These are phyloP conservation scores for Coniella vitis DNA, from an alignment of 2,329 filamentous ascomycete genomes.

Conservation along the genomic window DNA sequence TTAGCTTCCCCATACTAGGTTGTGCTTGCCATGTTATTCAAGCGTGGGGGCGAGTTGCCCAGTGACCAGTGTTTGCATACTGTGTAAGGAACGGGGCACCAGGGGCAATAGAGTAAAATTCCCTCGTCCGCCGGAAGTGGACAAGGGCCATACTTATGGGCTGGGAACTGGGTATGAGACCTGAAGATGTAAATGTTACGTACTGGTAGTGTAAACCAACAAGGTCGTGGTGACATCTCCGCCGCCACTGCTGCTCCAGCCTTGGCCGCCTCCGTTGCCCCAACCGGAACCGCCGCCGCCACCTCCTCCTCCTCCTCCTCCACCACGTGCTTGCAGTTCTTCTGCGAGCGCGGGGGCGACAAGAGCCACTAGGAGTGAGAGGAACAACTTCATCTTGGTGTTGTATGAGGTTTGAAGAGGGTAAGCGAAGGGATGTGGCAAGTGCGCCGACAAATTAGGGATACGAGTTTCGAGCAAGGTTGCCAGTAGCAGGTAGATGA, in stretches of 20 bases:
- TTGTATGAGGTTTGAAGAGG: not conserved
- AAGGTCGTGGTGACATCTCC: constrained; percentile 18
- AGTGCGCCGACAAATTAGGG: no score
- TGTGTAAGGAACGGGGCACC: not conserved
- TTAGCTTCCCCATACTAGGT: not conserved
- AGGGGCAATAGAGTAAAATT: not conserved
- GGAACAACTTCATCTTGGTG: constrained; percentile 26
- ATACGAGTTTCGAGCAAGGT: not conserved
- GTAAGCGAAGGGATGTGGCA: not conserved
- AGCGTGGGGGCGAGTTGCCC: no score
- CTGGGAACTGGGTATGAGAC: not conserved
- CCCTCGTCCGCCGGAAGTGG: not conserved
- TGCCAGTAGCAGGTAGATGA: constrained; percentile 1
- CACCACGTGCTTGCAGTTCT: constrained; percentile 16
- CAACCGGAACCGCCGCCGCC: constrained; percentile 5
- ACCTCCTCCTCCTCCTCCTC: constrained; percentile 5
- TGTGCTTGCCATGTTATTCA: no score
- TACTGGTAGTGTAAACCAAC: constrained; percentile 14
- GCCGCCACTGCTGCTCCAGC: constrained; percentile 4
- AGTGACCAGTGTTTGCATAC: no score
- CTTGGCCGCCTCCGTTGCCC: no score
- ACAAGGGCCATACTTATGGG: not conserved
- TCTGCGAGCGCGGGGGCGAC: constrained; percentile 23
- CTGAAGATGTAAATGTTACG: not conserved
- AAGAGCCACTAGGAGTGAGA: constrained; percentile 25